A percentile compares a stretch with the other conserved stretches of the same genome.
Conservation (phyloP, 1,139 yeast species). For the Debaryomycetaceae sp. region DNA sequence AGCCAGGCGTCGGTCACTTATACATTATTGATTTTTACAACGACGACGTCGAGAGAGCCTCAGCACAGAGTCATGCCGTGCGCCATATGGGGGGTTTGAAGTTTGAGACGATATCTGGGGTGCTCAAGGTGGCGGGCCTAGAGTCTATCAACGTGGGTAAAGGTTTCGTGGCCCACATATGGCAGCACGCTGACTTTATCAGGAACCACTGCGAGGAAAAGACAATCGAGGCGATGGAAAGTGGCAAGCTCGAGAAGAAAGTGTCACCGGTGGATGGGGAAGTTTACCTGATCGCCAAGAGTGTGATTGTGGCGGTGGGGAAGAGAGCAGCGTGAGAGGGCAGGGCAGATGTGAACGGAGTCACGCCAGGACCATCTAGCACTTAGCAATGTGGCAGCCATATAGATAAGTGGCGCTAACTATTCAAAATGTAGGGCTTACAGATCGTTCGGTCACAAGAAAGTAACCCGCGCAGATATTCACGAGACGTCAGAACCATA, state of each 20-base stretch:
- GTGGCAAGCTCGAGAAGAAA: constrained; percentile 15
- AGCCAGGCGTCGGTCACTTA: constrained; percentile 27
- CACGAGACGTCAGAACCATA: too few relatives aligned
- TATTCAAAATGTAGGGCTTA: too few relatives aligned
- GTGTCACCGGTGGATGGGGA: constrained; percentile 11
- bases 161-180: constrained; percentile 17
- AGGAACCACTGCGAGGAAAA: constrained; percentile 19
- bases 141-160: constrained; percentile 20
- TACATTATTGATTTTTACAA: constrained; percentile 35
- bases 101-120: constrained; percentile 18
- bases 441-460: too few relatives aligned
- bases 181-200: constrained; percentile 24
- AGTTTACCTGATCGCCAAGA: constrained; percentile 16
- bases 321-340: not conserved
- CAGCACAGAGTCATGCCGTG: constrained; percentile 16
- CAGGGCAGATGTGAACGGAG: not conserved
- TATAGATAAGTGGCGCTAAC: too few relatives aligned
- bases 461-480: too few relatives aligned
- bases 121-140: constrained; percentile 22
- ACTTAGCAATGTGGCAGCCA: too few relatives aligned
- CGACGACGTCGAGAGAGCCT: constrained; percentile 22
- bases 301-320: constrained; percentile 26
- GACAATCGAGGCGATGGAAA: constrained; percentile 13
- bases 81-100: constrained; percentile 36
- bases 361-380: not conserved